These are phyloP conservation scores for Thermothelomyces thermophilus DNA, from an alignment of 2,329 filamentous ascomycete genomes.

Conservation along the genomic window DNA sequence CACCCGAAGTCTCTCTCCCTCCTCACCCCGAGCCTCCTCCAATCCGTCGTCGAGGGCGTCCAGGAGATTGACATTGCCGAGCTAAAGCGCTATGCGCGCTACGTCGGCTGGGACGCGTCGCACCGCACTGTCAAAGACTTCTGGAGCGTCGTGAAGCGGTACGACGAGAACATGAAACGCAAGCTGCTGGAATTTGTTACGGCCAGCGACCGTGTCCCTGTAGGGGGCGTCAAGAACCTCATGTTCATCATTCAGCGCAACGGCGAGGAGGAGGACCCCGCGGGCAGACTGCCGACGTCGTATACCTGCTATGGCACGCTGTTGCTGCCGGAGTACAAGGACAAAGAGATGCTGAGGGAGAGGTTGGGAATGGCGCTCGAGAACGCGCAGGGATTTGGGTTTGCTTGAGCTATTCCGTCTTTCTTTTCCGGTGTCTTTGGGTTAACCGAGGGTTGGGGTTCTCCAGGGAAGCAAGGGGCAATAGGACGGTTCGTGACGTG, in stretches of 20 bases:
- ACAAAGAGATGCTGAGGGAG: constrained; percentile 61
- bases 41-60: constrained; percentile 74
- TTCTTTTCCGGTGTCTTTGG: not conserved
- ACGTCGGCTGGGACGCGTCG: constrained; percentile 70
- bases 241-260: constrained; percentile 80
- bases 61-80: constrained; percentile 72
- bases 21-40: constrained; percentile 64
- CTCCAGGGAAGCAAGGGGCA: not conserved
- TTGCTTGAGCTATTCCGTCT: constrained; percentile 45
- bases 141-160: constrained; percentile 71
- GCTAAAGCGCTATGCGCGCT: constrained; percentile 64
- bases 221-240: constrained; percentile 75
- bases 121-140: constrained; percentile 71
- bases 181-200: constrained; percentile 90
- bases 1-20: constrained; percentile 63
- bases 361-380: constrained; percentile 80
- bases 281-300: constrained; percentile 64
- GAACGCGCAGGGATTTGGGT: constrained; percentile 85
- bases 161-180: constrained; percentile 61
- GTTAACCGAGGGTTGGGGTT: not conserved
- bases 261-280: constrained; percentile 51
- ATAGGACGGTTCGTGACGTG: not conserved
- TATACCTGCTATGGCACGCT: constrained; percentile 91
- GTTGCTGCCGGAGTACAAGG: constrained; percentile 74
- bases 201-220: constrained; percentile 81